These are phyloP conservation scores for Cutaneotrichosporon arboriforme DNA, from an alignment of 1,284 basidiomycete genomes.

Conservation along the genomic window DNA sequence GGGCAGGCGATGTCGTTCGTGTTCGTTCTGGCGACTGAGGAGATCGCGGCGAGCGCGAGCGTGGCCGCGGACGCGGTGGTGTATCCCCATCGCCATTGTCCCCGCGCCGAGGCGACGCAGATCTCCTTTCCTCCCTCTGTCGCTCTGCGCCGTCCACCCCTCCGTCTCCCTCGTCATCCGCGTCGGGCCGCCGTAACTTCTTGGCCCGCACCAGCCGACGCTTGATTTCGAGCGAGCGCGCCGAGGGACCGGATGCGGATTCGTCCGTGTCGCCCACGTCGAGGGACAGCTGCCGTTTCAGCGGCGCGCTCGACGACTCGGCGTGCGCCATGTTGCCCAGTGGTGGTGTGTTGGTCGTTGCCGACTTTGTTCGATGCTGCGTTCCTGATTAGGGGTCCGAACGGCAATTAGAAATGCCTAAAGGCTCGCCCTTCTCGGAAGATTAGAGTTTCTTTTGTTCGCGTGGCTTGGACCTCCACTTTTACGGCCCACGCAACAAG, in stretches of 20 bases:
- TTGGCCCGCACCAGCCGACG: slow-evolving; percentile 35
- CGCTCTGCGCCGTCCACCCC: not conserved
- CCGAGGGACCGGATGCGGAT: not conserved
- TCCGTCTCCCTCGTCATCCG: slow-evolving; percentile 3
- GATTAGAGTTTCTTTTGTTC: not conserved
- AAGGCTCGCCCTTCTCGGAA: no score
- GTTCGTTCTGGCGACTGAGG: slow-evolving; percentile 2
- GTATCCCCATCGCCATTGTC: no score
- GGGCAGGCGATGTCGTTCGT: slow-evolving; percentile 7
- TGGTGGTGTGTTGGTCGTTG: no score
- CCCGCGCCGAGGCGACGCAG: no score
- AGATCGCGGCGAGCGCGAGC: not conserved
- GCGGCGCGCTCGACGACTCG: slow-evolving; percentile 1
- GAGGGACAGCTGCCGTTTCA: slow-evolving; percentile 1
- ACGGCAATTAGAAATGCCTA: no score
- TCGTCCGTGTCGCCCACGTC: not conserved
- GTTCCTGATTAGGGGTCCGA: not conserved
- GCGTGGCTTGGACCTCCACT: slow-evolving; percentile 7
- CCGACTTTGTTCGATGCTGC: no score
- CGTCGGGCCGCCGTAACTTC: slow-evolving; percentile 26
- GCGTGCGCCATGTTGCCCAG: not conserved
- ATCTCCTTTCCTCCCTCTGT: no score
- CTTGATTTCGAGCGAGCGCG: slow-evolving; percentile 24
- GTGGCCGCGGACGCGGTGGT: not conserved
- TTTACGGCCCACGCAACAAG: not conserved